Base-by-base conservation (phyloP, 2,329 filamentous ascomycete genomes). In the Fusarium torulosum region DNA sequence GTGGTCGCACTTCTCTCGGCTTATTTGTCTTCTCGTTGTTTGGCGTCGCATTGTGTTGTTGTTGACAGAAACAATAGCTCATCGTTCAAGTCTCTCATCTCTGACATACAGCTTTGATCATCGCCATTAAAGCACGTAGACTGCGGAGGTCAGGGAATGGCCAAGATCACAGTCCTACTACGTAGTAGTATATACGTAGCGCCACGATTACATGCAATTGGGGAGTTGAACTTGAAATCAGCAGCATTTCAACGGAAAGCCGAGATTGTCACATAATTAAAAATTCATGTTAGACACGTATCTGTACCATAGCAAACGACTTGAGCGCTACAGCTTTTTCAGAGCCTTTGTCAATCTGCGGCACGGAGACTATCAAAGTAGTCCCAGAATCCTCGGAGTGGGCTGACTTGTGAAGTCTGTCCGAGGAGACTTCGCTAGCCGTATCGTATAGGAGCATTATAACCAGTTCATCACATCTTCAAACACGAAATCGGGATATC, bases 281-380 rank as follows among this genome's bases (percentile, higher is more conserved):
- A 65, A 57, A 50, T 53, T 58, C 58, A 82, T 89, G 84, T 89
- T 72, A 82, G 85, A 82, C 86, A 85, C 85, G 86, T 88, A 89
- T 89, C 86, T 89, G 86, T 89, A 86, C 86, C 82, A 81, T 85
- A 81, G 80, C 81, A 82, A 79, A 78, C 72, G 72, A 76, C 85
- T 88, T 78, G 77, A 79, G 76, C 80, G 81, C 80, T 82, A 86
- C 85, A 77, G 86, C 85, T 88, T 88, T 87, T 80, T 86, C 80
- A 82, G 84, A 84, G 85, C 81, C 85, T 63, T 35, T 61, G 57
- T 86, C 75, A 76, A 86, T 88, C 82, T 88, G 79, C 86, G 86
- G 86, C 86, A 80, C 69, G 83, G 80, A 81, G 79, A 76, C 85
- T 84, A 86, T 87, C 85, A 71, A 74, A 65, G 84, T 85, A 86